Conservation (phyloP, 208 protist genomes). For the Crithidia mellificae region DNA sequence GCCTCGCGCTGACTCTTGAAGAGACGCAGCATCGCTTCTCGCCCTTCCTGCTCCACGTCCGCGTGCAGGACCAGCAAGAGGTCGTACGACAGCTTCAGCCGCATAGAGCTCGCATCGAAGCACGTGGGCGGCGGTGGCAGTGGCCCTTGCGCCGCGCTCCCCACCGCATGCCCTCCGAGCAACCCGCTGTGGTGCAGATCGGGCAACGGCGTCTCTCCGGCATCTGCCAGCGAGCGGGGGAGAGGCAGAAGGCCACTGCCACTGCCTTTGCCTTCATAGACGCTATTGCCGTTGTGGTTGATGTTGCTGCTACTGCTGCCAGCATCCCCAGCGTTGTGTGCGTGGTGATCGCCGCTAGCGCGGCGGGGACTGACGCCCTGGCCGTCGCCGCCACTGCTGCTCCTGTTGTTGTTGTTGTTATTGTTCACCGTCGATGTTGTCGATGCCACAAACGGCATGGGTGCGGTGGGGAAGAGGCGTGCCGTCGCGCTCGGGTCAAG, state of each 20-base stretch:
- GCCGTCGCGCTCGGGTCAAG: background rate
- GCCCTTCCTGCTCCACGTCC: conserved; percentile 27
- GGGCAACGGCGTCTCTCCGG: background rate
- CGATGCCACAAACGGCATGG: background rate
- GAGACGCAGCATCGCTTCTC: conserved; percentile 17
- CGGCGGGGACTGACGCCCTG: too few relatives aligned
- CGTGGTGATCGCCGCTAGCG: too few relatives aligned
- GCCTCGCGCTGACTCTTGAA: conserved; percentile 20
- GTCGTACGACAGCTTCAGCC: conserved; percentile 67
- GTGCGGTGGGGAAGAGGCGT: background rate
- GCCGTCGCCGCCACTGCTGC: background rate
- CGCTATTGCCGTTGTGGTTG: too few relatives aligned
- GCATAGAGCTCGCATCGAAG: conserved; percentile 71
- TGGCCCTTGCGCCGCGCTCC: background rate
- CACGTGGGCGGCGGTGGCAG: conserved; percentile 28
- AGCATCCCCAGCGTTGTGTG: too few relatives aligned
- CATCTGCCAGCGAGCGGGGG: background rate
- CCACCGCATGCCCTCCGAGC: background rate
- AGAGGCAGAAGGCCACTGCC: too few relatives aligned
- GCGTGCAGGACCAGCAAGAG: conserved; percentile 44
- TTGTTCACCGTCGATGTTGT: background rate
- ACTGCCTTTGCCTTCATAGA: too few relatives aligned
- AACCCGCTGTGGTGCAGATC: background rate
- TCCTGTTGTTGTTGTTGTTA: background rate
- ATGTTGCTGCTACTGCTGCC: too few relatives aligned